Percentiles rank a stretch among this genome's conserved stretches.
Conservation (phyloP, 129 eudicot genomes). For the Apium graveolens region DNA sequence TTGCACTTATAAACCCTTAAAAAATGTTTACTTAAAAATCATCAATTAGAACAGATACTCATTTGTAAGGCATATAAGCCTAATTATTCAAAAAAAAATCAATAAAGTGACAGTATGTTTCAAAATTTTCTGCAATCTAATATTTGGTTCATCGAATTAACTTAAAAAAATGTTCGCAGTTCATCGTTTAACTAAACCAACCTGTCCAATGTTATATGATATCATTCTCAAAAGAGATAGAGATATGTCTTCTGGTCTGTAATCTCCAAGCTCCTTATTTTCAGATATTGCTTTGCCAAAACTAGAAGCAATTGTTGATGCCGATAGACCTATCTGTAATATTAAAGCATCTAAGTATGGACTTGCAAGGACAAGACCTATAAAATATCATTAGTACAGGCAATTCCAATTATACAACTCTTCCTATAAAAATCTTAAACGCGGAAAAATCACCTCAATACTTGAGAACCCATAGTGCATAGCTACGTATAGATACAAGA, state of each 20-base stretch:
- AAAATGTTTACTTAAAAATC: neutral
- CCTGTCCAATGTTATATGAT: constrained; percentile 98
- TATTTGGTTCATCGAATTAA: neutral
- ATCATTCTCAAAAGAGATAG: constrained; percentile 94
- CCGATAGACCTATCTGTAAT: constrained; percentile 89
- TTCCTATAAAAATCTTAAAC: neutral
- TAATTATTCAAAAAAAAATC: too few species aligned
- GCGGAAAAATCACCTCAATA: neutral
- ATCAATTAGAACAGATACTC: too few species aligned
- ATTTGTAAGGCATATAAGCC: too few species aligned
- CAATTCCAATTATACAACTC: neutral
- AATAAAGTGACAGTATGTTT: neutral
- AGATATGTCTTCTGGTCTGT: constrained; percentile 96
- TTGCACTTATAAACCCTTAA: neutral
- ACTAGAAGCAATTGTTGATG: constrained; percentile 98
- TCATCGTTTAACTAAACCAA: constrained; percentile 7
- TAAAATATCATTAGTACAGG: neutral
- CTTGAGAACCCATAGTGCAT: constrained; percentile 7
- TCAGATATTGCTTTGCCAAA: constrained; percentile 97
- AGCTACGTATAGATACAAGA: neutral
- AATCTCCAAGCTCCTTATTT: constrained; percentile 80
- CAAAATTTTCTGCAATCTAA: neutral
- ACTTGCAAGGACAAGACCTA: neutral
- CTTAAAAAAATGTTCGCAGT: neutral
- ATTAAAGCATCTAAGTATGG: neutral